These are phyloP conservation scores for Stipa capillata DNA, from an alignment of 176 grass and related monocot genomes.

Conservation along the genomic window DNA sequence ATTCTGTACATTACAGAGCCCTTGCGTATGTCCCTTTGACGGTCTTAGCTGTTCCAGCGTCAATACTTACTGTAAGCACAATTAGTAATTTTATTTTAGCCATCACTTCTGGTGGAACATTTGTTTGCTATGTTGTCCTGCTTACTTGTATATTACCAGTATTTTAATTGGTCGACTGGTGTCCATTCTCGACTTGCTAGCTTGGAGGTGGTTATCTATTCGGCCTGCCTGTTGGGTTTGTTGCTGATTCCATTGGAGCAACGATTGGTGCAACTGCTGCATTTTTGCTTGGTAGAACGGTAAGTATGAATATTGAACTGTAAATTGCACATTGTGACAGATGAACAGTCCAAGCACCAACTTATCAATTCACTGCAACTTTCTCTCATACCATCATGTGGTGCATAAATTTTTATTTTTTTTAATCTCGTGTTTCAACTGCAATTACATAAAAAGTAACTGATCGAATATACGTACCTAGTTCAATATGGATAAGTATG, in stretches of 20 bases:
- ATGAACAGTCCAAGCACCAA: not conserved
- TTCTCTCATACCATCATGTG: not conserved
- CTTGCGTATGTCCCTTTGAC: conserved; percentile 92
- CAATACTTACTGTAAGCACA: conserved; percentile 75
- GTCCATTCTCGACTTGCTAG: conserved; percentile 35
- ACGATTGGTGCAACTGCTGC: conserved; percentile 96
- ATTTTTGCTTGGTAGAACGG: conserved; percentile 98
- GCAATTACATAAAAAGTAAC: not conserved
- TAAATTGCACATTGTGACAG: not conserved
- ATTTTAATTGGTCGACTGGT: not conserved
- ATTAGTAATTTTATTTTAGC: not conserved
- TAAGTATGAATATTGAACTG: conserved; percentile 18
- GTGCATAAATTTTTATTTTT: not conserved
- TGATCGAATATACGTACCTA: not conserved
- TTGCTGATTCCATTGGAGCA: conserved; percentile 95
- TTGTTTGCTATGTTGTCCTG: not conserved
- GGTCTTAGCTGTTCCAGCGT: conserved; percentile 93
- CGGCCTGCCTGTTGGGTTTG: conserved; percentile 85
- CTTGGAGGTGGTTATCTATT: conserved; percentile 99
- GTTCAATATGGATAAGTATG: not conserved
- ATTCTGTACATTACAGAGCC: conserved; percentile 51
- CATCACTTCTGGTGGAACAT: not conserved
- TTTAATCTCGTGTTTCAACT: not conserved
- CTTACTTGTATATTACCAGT: not conserved
- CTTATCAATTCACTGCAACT: not conserved